Evolutionary conservation across 257 asterid species (phyloP), one percentile per base, ranked within the genome.

Genomic region (Solanum ossicruentum): DNA sequence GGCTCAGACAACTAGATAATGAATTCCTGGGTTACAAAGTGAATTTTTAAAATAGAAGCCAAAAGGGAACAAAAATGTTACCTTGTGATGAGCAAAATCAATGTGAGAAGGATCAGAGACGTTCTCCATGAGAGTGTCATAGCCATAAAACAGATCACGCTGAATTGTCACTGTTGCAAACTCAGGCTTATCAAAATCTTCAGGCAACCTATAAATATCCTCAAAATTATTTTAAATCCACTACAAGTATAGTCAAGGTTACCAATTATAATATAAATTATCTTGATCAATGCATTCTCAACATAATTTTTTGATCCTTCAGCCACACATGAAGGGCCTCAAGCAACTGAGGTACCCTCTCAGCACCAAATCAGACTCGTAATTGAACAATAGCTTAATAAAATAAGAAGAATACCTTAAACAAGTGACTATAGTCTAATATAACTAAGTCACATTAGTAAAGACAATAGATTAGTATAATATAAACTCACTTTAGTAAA

Each of bases 61-160:
- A 63, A 20, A 56, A n/a, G 61, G 36, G 32, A 3, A n/a, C 55
- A 4, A 73, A 56, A 26, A 17, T 18, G 75, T 16, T 88, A 95
- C 99, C 98, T 97, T 97, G 89, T 97, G 99, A 86, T 97, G 98
- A 16, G 99, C 99, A 90, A 97, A 97, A 88, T 97, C 98, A 71
- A 97, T 97, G 88, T 97, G 99, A 85, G 98, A 97, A 86, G 99
- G 99, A 91, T 97, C 99, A 55, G 98, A 95, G 28, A 97, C 99
- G 85, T 97, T 97, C 94, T 97, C 99, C 99, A 97, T 94, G 57
- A 97, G 96, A 84, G 98, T 97, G 91, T 97, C 99, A 80, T 97
- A 94, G 32, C 98, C 98, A 84, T 97, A 97, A 91, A 85, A 97
- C 89, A 97, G 83, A 90, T 95, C 99, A 1, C 99, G 97, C 86